Percentiles rank a stretch among this genome's conserved stretches.
phyloP scores from a whole-genome alignment of 2,329 filamentous ascomycete genomes.

The Madurella mycetomatis region DNA sequence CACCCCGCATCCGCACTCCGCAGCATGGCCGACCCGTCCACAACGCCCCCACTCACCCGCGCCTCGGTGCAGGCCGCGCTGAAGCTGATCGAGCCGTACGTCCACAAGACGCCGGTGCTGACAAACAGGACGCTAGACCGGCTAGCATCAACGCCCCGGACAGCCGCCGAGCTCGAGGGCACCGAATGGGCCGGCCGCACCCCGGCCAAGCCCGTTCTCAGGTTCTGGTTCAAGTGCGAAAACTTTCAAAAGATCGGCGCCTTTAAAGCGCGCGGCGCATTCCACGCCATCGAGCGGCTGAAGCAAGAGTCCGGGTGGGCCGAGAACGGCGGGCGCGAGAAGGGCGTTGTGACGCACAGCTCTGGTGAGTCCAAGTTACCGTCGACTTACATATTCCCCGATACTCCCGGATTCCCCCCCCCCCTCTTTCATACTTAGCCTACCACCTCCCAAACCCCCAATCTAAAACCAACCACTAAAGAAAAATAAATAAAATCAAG shows the following conservation, averaged over 20 bases:
- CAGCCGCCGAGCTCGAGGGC: slow-evolving; percentile 46
- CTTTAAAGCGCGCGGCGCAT: slow-evolving; percentile 88
- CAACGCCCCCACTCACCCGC: slow-evolving; percentile 63
- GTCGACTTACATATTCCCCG: not conserved
- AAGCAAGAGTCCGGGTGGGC: slow-evolving; percentile 58
- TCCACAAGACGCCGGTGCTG: slow-evolving; percentile 80
- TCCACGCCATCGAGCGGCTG: slow-evolving; percentile 73
- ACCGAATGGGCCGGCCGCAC: slow-evolving; percentile 53
- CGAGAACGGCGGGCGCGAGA: slow-evolving; percentile 53
- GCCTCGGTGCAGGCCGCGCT: slow-evolving; percentile 68
- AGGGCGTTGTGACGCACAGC: slow-evolving; percentile 84
- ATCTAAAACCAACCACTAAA: not conserved
- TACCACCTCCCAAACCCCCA: not conserved
- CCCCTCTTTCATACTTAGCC: not conserved
- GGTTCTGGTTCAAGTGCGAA: slow-evolving; percentile 93
- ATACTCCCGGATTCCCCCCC: not conserved
- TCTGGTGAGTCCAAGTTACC: slow-evolving; percentile 54
- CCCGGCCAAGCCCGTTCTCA: slow-evolving; percentile 61
- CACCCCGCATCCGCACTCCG: not conserved
- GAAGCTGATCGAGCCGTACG: slow-evolving; percentile 64
- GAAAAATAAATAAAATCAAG: slow-evolving; percentile 40
- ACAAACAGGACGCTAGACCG: slow-evolving; percentile 70
- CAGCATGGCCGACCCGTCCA: slow-evolving; percentile 51
- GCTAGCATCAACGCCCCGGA: slow-evolving; percentile 69
- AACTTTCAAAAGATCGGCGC: slow-evolving; percentile 87